These are phyloP conservation scores for Boehmeria nivea DNA, from an alignment of 306 rosid genomes.

Conservation along the genomic window DNA sequence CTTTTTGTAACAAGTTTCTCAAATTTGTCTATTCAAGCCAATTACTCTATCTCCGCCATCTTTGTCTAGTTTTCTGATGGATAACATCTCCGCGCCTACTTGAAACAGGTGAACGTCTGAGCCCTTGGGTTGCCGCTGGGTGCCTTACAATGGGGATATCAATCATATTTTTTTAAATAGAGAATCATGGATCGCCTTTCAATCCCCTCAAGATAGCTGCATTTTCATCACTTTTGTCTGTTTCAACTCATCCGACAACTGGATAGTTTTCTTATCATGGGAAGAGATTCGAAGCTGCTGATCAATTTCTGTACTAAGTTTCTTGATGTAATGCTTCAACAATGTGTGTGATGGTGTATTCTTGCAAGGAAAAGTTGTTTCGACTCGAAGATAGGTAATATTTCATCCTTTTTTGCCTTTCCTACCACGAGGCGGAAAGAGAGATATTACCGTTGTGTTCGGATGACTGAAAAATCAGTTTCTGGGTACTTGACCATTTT, in stretches of 20 bases:
- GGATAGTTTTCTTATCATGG: too few relatives aligned
- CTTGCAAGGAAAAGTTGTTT: neutral
- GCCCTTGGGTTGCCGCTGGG: constrained; percentile 40
- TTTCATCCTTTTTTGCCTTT: neutral
- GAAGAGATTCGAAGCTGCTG: neutral
- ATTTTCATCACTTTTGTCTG: neutral
- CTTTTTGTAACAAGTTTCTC: too few relatives aligned
- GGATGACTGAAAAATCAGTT: constrained; percentile 4
- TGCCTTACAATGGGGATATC: constrained; percentile 34
- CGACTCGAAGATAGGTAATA: neutral
- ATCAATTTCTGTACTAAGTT: neutral
- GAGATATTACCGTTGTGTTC: neutral
- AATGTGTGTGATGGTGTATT: neutral
- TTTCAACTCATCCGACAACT: too few relatives aligned
- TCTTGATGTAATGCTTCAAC: constrained; percentile 2
- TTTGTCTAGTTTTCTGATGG: neutral
- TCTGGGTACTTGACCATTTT: neutral
- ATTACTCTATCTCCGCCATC: too few relatives aligned
- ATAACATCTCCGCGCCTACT: neutral
- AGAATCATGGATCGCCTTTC: neutral
- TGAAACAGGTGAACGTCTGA: constrained; percentile 35
- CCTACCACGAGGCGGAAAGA: neutral
- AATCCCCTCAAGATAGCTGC: neutral
- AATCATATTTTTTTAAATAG: constrained; percentile 23
- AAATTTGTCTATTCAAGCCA: too few relatives aligned